Conservation (phyloP, 2,329 filamentous ascomycete species). For the Colletotrichum sp. region DNA sequence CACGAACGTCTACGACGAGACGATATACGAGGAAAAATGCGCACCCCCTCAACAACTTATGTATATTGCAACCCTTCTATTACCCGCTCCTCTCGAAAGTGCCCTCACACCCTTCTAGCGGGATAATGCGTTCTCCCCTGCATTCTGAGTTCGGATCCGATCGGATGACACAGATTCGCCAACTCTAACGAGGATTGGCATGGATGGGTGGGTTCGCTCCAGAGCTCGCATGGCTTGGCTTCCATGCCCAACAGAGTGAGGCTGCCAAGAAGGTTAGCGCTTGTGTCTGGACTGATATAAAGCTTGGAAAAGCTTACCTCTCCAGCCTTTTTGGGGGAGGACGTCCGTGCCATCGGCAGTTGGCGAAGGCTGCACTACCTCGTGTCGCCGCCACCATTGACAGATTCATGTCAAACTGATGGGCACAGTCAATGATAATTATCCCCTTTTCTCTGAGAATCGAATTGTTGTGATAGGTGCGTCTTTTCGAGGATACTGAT, state of each 20-base stretch:
- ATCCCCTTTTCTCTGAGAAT: not conserved
- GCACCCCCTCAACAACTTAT: not conserved
- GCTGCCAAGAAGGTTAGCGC: constrained; percentile 17
- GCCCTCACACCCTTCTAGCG: not conserved
- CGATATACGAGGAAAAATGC: not conserved
- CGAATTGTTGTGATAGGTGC: not conserved
- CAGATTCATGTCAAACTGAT: not conserved
- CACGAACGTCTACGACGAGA: not conserved
- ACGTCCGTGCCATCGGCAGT: constrained; percentile 8
- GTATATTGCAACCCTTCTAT: not conserved
- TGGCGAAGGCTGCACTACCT: not conserved
- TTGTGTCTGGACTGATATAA: constrained; percentile 15
- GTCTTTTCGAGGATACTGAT: not conserved
- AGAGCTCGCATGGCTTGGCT: not conserved
- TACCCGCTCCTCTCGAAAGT: not conserved
- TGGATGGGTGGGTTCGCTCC: not conserved
- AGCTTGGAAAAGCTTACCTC: constrained; percentile 2
- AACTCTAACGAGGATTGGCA: constrained; percentile 5
- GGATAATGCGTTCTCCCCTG: not conserved
- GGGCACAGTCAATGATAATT: not conserved
- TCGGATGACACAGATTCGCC: constrained; percentile 20
- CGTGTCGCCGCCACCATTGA: not conserved
- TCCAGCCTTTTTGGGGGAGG: not conserved
- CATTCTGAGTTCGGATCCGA: not conserved
- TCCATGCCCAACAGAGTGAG: not conserved